These are phyloP conservation scores for Phytophthora fragariaefolia DNA, from an alignment of 352 stramenopile genomes.

Conservation along the genomic window DNA sequence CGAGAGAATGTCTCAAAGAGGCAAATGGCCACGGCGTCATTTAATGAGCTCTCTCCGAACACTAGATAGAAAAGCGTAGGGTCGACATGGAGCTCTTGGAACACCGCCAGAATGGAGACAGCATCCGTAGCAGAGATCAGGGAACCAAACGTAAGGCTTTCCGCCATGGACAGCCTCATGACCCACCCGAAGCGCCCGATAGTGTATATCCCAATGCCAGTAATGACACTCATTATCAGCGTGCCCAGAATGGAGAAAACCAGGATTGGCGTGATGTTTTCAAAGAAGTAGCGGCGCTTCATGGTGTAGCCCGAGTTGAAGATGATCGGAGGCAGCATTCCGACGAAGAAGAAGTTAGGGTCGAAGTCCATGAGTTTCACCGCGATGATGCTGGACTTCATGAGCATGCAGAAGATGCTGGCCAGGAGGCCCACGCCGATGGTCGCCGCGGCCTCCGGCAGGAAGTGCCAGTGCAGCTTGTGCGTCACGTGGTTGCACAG, in stretches of 20 bases:
- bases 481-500: slow-evolving; percentile 82
- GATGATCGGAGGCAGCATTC: slow-evolving; percentile 93
- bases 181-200: slow-evolving; percentile 68
- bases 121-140: slow-evolving; percentile 95
- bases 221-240: slow-evolving; percentile 89
- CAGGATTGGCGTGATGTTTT: slow-evolving; percentile 91
- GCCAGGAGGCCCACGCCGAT: slow-evolving; percentile 68
- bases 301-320: slow-evolving; percentile 95
- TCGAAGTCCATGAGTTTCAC: slow-evolving; percentile 89
- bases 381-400: slow-evolving; percentile 73
- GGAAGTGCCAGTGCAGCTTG: slow-evolving; percentile 77
- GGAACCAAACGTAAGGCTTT: slow-evolving; percentile 92
- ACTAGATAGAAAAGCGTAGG: slow-evolving; percentile 95
- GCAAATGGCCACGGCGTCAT: slow-evolving; percentile 94
- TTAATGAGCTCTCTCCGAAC: slow-evolving; percentile 95
- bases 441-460: slow-evolving; percentile 71
- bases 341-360: slow-evolving; percentile 94
- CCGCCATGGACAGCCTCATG: slow-evolving; percentile 85
- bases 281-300: slow-evolving; percentile 93
- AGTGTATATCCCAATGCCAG: slow-evolving; percentile 78
- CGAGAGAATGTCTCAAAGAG: slow-evolving; percentile 94
- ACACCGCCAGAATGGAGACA: slow-evolving; percentile 92
- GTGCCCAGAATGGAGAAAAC: slow-evolving; percentile 92
- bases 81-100: slow-evolving; percentile 90
- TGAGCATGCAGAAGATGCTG: slow-evolving; percentile 63